Evolutionary conservation across 331 rosid species (phyloP).

Genomic region (Spiraea crenata): DNA sequence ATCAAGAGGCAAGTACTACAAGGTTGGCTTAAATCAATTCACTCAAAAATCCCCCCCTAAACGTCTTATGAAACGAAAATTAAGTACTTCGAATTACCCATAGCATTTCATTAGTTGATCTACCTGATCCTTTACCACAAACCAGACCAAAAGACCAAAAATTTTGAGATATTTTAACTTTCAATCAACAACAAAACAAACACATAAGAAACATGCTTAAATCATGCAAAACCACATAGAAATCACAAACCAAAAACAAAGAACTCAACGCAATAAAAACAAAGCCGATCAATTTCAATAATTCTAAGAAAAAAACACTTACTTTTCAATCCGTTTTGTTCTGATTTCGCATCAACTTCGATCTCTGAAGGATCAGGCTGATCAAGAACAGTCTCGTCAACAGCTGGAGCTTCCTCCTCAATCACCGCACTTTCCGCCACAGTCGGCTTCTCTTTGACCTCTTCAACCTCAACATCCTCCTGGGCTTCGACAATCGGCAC

Average conservation of each 20-base stretch:
- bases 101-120: no score
- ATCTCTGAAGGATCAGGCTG: slow-evolving; percentile 12
- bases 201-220: neutral
- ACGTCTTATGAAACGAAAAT: no score
- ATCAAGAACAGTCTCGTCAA: slow-evolving; percentile 28
- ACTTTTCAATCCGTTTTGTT: slow-evolving; percentile 50
- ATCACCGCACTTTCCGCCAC: slow-evolving; percentile 28
- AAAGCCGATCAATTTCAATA: neutral
- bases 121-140: no score
- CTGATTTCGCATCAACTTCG: slow-evolving; percentile 24
- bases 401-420: slow-evolving; percentile 10
- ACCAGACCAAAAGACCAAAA: neutral
- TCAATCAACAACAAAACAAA: neutral
- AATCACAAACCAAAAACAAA: neutral
- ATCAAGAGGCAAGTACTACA: neutral
- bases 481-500: slow-evolving; percentile 29
- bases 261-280: neutral
- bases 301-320: slow-evolving; percentile 30
- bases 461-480: slow-evolving; percentile 43
- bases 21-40: neutral
- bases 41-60: no score
- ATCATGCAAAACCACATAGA: neutral
- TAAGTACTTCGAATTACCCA: no score
- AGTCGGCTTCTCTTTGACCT: slow-evolving; percentile 31
- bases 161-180: neutral